Conservation (phyloP, 441 rosid genomes). For the Bruguiera hainesii region DNA sequence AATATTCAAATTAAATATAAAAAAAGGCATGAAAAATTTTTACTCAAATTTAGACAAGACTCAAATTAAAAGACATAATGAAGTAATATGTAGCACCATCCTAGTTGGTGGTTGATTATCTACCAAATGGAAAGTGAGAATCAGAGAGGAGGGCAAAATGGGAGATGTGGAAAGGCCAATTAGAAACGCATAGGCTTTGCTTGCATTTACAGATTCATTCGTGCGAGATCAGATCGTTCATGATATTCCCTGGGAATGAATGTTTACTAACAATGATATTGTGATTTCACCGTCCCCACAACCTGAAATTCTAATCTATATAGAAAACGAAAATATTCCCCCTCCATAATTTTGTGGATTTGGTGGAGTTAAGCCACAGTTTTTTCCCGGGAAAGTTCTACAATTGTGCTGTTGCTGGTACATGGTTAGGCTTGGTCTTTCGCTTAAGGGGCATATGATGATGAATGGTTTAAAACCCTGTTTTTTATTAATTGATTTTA, state of each 20-base stretch:
- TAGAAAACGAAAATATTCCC: neutral
- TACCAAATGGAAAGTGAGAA: slow-evolving; percentile 6
- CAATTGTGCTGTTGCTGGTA: neutral
- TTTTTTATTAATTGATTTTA: neutral
- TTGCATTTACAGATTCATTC: slow-evolving; percentile 40
- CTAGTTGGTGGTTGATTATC: slow-evolving; percentile 10
- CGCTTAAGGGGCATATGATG: slow-evolving; percentile 12
- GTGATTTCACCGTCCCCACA: slow-evolving; percentile 28
- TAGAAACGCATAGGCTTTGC: slow-evolving; percentile 20
- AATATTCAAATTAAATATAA: too few species aligned
- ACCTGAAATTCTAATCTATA: neutral
- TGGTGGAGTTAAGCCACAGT: neutral
- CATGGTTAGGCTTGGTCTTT: slow-evolving; percentile 9
- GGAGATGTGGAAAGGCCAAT: neutral
- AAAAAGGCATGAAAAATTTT: too few species aligned
- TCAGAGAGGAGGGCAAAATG: neutral
- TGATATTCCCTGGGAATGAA: slow-evolving; percentile 9
- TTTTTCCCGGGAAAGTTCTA: neutral
- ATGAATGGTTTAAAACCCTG: neutral
- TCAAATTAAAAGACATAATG: too few species aligned
- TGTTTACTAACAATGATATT: slow-evolving; percentile 25
- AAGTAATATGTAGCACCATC: neutral
- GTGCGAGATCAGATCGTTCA: slow-evolving; percentile 1
- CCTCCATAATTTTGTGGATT: neutral
- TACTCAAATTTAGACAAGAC: neutral